Conservation (phyloP, 1,284 basidiomycete species). For the Naganishia liquefaciens region DNA sequence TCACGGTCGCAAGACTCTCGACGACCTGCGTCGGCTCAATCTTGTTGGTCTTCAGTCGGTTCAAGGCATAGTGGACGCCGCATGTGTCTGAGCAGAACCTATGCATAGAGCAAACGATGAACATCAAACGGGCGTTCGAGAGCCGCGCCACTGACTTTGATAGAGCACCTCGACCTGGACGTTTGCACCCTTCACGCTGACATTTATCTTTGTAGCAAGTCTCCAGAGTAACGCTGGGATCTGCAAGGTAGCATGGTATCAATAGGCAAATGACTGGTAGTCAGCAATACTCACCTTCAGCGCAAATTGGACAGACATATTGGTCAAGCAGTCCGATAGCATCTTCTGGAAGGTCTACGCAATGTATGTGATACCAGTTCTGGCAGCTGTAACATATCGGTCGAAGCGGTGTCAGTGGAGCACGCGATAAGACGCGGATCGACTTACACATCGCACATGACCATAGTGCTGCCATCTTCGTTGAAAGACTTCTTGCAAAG, state of each 20-base stretch:
- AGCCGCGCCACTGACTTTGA: constrained; percentile 46
- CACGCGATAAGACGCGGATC: neutral
- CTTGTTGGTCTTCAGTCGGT: constrained; percentile 18
- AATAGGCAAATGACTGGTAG: neutral
- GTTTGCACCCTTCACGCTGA: constrained; percentile 45
- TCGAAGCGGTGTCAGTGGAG: neutral
- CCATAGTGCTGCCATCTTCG: constrained; percentile 46
- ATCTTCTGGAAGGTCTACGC: constrained; percentile 44
- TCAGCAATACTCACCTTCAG: constrained; percentile 38
- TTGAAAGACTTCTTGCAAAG: constrained; percentile 45
- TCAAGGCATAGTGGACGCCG: constrained; percentile 25
- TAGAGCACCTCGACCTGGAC: constrained; percentile 36
- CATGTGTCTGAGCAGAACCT: constrained; percentile 30
- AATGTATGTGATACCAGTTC: constrained; percentile 50
- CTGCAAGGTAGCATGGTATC: neutral
- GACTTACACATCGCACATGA: constrained; percentile 48
- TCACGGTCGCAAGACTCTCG: constrained; percentile 10
- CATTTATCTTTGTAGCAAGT: constrained; percentile 46
- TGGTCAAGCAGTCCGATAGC: constrained; percentile 46
- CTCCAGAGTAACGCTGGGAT: constrained; percentile 40
- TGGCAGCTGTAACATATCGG: constrained; percentile 41
- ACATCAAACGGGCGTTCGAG: neutral
- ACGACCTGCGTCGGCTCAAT: constrained; percentile 20
- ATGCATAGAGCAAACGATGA: neutral
- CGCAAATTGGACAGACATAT: constrained; percentile 49